These are phyloP conservation scores for Botrytis fragariae DNA, from an alignment of 2,329 filamentous ascomycete genomes.

Conservation along the genomic window DNA sequence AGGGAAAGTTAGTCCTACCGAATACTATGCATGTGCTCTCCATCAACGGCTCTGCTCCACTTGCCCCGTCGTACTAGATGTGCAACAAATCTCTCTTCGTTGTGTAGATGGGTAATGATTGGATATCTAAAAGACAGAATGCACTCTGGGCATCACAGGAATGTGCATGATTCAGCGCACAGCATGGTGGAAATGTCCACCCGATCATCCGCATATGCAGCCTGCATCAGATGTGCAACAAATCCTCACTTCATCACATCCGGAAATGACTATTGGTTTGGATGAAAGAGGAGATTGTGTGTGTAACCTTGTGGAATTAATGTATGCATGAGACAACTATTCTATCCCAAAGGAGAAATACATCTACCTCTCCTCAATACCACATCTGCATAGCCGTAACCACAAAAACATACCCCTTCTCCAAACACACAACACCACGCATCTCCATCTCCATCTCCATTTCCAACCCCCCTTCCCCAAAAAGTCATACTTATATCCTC, in stretches of 20 bases:
- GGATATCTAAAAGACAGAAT: not conserved
- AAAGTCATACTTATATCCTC: no score
- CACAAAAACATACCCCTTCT: fast-evolving
- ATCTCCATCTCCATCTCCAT: no score
- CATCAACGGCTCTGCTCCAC: not conserved
- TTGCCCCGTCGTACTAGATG: not conserved
- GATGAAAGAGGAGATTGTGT: not conserved
- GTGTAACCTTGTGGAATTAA: not conserved
- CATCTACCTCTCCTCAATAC: not conserved
- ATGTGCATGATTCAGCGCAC: not conserved
- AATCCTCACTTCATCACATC: not conserved
- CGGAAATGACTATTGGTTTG: not conserved
- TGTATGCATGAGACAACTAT: not conserved
- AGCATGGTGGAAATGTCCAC: not conserved
- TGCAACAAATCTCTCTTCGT: not conserved
- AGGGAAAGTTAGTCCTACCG: not conserved
- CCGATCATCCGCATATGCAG: not conserved
- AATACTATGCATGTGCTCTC: not conserved
- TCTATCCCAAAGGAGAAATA: no score
- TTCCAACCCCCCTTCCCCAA: no score
- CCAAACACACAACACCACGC: not conserved
- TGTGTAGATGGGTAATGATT: not conserved
- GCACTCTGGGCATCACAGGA: not conserved
- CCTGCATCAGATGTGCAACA: not conserved
- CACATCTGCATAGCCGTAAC: not conserved